Percentiles rank a stretch among this genome's conserved stretches.
Evolutionary conservation across 805 yeast genomes (phyloP).

Genomic region (Groenewaldozyma salmanticensis): DNA sequence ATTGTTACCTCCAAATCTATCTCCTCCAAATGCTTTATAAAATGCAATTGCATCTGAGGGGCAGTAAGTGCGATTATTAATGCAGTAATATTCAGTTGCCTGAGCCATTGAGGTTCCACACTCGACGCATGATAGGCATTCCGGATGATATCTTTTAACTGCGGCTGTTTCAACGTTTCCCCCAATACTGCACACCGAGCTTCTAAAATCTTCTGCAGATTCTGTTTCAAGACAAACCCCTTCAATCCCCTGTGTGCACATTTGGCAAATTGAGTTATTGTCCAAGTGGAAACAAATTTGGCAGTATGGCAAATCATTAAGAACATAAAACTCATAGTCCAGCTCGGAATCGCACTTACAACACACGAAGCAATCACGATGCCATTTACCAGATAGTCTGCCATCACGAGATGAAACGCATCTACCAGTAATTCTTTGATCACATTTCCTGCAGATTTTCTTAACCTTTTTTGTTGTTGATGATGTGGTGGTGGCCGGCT

Average conservation of each 20-base stretch:
- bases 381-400: constrained; percentile 75
- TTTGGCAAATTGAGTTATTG: constrained; percentile 65
- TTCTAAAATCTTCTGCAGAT: constrained; percentile 4
- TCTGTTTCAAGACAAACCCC: constrained; percentile 74
- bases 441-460: constrained; percentile 60
- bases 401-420: constrained; percentile 78
- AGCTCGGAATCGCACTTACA: constrained; percentile 47
- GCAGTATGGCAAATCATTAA: constrained; percentile 75
- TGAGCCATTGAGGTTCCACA: constrained; percentile 35
- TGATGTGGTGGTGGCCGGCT: not conserved
- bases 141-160: constrained; percentile 61
- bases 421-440: constrained; percentile 43
- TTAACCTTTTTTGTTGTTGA: not conserved
- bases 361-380: constrained; percentile 76
- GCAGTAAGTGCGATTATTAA: constrained; percentile 26
- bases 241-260: constrained; percentile 71
- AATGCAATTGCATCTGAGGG: constrained; percentile 8
- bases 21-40: not conserved
- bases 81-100: constrained; percentile 26
- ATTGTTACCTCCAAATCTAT: not conserved
- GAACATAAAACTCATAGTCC: constrained; percentile 45
- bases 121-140: constrained; percentile 58
- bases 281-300: constrained; percentile 61
- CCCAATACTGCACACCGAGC: too few species aligned
- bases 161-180: too few species aligned